Conservation (phyloP, 345 rosid species). For the Leavenworthia alabamica region DNA sequence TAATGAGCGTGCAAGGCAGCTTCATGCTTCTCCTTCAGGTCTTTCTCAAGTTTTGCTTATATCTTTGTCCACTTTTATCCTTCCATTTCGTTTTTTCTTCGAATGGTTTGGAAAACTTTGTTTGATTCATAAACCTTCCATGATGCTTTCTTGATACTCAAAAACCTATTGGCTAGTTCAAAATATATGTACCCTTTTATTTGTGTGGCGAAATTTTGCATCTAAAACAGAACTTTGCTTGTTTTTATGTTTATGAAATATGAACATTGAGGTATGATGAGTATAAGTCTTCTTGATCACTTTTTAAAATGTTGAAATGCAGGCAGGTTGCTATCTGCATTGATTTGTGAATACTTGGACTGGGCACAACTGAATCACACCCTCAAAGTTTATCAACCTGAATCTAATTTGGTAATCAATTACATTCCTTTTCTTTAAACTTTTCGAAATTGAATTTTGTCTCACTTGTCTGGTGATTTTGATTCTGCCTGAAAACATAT, state of each 20-base stretch:
- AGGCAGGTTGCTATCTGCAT: conserved; percentile 88
- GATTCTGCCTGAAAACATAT: conserved; percentile 2
- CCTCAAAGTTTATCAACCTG: conserved; percentile 84
- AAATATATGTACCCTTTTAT: background rate
- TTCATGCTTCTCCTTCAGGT: conserved; percentile 95
- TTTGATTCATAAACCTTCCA: background rate
- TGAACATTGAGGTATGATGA: background rate
- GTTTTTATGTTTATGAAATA: background rate
- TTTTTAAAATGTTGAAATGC: conserved; percentile 26
- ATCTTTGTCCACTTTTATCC: background rate
- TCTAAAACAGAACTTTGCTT: background rate
- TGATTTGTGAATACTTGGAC: conserved; percentile 87
- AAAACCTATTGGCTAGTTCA: background rate
- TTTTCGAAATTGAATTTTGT: background rate
- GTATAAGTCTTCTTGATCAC: background rate
- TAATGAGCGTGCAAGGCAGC: conserved; percentile 85
- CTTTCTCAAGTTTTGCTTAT: conserved; percentile 1
- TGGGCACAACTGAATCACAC: conserved; percentile 98
- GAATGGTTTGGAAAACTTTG: background rate
- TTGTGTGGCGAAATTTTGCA: background rate
- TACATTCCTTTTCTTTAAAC: conserved; percentile 23
- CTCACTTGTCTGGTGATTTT: background rate
- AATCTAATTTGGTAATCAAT: conserved; percentile 88
- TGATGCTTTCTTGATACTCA: background rate
- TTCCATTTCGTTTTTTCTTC: background rate